phyloP scores from a whole-genome alignment of 2,329 filamentous ascomycete species.

The Aspergillus piperis region DNA sequence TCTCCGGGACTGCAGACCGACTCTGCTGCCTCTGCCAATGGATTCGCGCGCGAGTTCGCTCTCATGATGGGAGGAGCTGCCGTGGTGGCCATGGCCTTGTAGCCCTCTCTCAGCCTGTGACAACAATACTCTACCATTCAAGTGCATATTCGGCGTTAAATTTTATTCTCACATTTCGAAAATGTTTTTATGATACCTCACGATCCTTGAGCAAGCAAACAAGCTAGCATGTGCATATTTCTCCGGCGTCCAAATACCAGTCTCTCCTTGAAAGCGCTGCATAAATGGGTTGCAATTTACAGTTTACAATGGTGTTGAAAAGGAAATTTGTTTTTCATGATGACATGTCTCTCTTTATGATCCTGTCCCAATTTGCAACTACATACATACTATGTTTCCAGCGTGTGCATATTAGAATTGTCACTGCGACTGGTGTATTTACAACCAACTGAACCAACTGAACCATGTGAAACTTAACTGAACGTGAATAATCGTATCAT shows the following conservation, averaged over 20 bases:
- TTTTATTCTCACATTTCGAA: background rate
- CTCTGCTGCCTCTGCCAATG: constrained; percentile 32
- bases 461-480: no score
- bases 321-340: background rate
- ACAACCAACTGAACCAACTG: background rate
- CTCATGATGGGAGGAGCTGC: constrained; percentile 46
- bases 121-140: constrained; percentile 1
- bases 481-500: no score
- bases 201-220: constrained; percentile 6
- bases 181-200: constrained; percentile 5
- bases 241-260: background rate
- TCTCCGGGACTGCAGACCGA: constrained; percentile 45
- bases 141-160: constrained; percentile 14
- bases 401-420: constrained; percentile 10
- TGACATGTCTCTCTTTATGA: constrained; percentile 7
- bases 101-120: constrained; percentile 8
- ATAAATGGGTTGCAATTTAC: background rate
- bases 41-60: constrained; percentile 37
- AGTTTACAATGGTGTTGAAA: background rate
- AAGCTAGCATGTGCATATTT: background rate
- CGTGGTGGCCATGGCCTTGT: constrained; percentile 42
- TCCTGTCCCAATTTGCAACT: background rate
- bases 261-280: constrained; percentile 6
- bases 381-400: constrained; percentile 1
- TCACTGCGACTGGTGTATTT: background rate